These are phyloP conservation scores for Tylopilus balloui DNA, from an alignment of 768 basidiomycete species.

Conservation along the genomic window DNA sequence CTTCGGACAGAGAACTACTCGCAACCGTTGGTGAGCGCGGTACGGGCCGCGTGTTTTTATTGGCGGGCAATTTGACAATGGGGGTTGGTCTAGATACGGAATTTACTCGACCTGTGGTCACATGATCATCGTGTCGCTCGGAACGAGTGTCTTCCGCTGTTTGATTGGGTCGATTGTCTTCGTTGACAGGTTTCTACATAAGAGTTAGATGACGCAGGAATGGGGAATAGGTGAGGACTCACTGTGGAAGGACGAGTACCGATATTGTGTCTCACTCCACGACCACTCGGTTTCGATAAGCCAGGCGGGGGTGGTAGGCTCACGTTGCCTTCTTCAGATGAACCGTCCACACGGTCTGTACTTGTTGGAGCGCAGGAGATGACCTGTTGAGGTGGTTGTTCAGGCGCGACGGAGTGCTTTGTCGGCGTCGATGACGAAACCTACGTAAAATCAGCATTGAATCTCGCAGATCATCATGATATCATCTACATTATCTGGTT, in stretches of 20 bases:
- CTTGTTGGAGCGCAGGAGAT: background rate
- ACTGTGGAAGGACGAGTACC: background rate
- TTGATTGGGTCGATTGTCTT: background rate
- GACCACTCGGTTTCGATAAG: background rate
- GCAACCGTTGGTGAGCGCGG: slow-evolving; percentile 12
- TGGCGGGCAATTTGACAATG: slow-evolving; percentile 11
- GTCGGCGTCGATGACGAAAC: slow-evolving; percentile 1
- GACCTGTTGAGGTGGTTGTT: background rate
- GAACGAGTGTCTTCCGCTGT: background rate
- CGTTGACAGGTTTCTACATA: slow-evolving; percentile 3
- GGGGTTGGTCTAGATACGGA: background rate
- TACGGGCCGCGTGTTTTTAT: background rate
- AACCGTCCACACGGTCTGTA: background rate
- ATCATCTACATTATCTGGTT: slow-evolving; percentile 3
- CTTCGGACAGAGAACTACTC: slow-evolving; percentile 17
- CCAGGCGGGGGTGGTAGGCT: slow-evolving; percentile 13
- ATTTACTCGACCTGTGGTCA: background rate
- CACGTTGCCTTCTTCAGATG: background rate
- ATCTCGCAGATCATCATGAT: background rate
- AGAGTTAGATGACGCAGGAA: background rate
- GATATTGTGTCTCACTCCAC: background rate
- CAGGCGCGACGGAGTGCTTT: background rate
- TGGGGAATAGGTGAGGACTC: background rate
- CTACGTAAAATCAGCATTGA: slow-evolving; percentile 4
- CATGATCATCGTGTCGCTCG: slow-evolving; percentile 7